Evolutionary conservation across 164 flowering plant species (phyloP), one percentile per base, ranked within the genome.

Genomic region (Taxillus chinensis): DNA sequence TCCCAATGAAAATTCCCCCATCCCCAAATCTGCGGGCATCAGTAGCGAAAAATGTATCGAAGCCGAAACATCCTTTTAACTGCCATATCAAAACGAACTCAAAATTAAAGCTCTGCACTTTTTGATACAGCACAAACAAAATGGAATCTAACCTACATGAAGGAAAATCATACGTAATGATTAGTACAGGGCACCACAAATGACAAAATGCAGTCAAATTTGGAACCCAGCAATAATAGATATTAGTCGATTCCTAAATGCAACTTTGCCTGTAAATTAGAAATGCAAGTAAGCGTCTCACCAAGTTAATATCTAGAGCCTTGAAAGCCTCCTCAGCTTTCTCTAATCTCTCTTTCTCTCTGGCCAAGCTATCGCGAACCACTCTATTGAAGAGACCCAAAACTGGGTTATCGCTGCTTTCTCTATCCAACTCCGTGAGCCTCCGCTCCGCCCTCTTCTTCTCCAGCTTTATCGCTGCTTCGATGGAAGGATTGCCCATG

Each of bases 401-500:
- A 59, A 92, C 11, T 39, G 90, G 96, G 59, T 86, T 83, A 46
- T 64, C 73, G 54, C 67, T 77, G 8, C 73, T 75, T 64, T 86
- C 98, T 17, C 79, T 74, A 62, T 86, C 90, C 10, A 92, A 90
- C 73, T 89, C 93, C 74, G 82, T 90, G 39, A 92, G 88, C 79
- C 80, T 90, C 77, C 93, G 64, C 62, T 92, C 98, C 40, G 98
- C 81, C 63, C 91, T 81, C 70, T 90, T 87, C 84, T 90, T 92
- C 80, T 92, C 98, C 43, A 92, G 81, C 83, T 90, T 92, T 37
- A 92, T 90, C 2, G 96, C 96, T 0, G 96, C 98, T 62, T 92
- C 96, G 10, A 92, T 90, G 0, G 98, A 89, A 8, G 96, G 98
- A 64, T 86, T 92, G 2, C 98, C 98, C 98, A 92, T 92, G 67